Conservation (phyloP, 2,329 filamentous ascomycete genomes). For the Fusarium xyrophilum region DNA sequence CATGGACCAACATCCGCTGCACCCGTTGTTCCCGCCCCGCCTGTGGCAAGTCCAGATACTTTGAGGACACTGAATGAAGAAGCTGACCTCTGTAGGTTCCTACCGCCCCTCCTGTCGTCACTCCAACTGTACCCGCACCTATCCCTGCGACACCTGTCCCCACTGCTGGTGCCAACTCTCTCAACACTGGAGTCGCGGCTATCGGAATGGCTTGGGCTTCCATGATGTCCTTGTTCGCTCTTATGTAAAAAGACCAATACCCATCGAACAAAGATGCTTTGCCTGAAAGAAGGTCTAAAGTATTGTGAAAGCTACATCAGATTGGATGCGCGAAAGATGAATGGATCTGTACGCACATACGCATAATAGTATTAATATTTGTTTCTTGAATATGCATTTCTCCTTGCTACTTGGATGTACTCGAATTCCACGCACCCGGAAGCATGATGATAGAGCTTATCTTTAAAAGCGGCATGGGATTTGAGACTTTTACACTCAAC, state of each 20-base stretch:
- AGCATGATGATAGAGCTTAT: neutral
- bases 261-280: neutral
- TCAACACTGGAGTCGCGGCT: neutral
- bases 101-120: neutral
- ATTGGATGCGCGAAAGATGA: neutral
- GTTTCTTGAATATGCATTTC: accelerated
- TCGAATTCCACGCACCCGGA: neutral
- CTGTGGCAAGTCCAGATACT: neutral
- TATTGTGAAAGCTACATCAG: too few relatives aligned
- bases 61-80: accelerated
- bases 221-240: neutral
- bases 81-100: neutral
- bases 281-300: too few relatives aligned
- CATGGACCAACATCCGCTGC: neutral
- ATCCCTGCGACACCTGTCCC: slow-evolving; percentile 6
- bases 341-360: neutral
- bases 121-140: neutral
- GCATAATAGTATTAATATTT: neutral
- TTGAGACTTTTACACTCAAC: neutral
- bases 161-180: slow-evolving; percentile 11
- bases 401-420: accelerated
- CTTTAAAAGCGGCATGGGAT: neutral
- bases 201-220: neutral
- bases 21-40: neutral
- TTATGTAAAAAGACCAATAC: neutral